Evolutionary conservation across 148 eudicot species (phyloP), one percentile per base, ranked within the genome.

Genomic region (Rhododendron henanense): DNA sequence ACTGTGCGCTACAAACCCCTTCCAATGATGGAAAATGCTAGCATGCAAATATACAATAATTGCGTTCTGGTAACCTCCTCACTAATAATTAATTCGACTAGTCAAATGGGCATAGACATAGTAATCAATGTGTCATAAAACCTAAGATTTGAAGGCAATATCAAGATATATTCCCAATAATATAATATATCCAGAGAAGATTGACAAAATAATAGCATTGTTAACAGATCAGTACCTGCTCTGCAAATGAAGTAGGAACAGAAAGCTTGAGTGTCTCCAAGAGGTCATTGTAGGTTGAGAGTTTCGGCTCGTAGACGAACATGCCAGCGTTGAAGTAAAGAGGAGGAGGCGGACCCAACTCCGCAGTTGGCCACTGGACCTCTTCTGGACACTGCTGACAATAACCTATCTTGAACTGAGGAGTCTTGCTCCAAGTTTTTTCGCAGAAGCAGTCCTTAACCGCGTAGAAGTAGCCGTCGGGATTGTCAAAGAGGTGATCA

Each of bases 311-410:
- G 14, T 41, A 83, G 76, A 83, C 13, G n/a, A n/a, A 83, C 84
- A 83, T 83, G 77, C 84, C 84, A n/a, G 84, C 84, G 21, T 83
- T 83, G 84, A 83, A 83, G 84, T 63, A 83, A 1, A 83, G 77
- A 5, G 84, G 84, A 11, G 84, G 84, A 5, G 84, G 84, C 1
- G 84, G 44, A 44, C 77, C 84, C 53, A 83, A 6, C 55, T 83
- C 84, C 23, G 77, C 55, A 14, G 57, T 25, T n/a, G 74, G 84
- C 84, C 84, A 83, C 53, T 65, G 76, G 23, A 83, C 77, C 53
- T 83, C 65, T n/a, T 83, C 84, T 3, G 84, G 84, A 48, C 84
- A 83, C 48, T 83, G 84, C 31, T 83, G 84, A 16, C 84, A 83
- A 51, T 83, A 83, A 14, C 84, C 84, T n/a, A 83, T 63, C 76